A percentile compares a stretch with the other conserved stretches of the same genome.
These are phyloP conservation scores for Cercospora sp. DNA, from an alignment of 2,329 filamentous ascomycete genomes.

Conservation along the genomic window DNA sequence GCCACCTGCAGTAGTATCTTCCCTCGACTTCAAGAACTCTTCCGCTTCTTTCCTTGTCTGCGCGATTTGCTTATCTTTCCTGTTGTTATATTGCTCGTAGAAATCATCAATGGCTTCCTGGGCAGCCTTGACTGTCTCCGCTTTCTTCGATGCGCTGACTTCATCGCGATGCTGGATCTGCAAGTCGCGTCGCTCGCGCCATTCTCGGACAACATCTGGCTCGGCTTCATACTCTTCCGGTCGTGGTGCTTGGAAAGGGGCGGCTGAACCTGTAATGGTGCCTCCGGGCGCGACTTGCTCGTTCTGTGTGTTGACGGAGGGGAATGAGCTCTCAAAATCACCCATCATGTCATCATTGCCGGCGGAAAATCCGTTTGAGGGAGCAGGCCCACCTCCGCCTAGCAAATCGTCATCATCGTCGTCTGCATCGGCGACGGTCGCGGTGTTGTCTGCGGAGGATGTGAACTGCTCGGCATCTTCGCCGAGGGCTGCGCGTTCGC, in stretches of 20 bases:
- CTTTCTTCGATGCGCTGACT: slow-evolving; percentile 77
- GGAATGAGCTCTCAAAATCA: slow-evolving; percentile 86
- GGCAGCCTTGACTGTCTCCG: slow-evolving; percentile 82
- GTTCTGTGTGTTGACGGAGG: slow-evolving; percentile 73
- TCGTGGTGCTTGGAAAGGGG: slow-evolving; percentile 56
- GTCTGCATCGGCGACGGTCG: slow-evolving; percentile 61
- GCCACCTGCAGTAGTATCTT: slow-evolving; percentile 90
- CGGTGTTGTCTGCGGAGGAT: slow-evolving; percentile 68
- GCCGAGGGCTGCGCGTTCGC: slow-evolving; percentile 85
- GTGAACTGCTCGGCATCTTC: slow-evolving; percentile 92
- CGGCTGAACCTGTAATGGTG: slow-evolving; percentile 71
- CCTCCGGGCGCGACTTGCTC: slow-evolving; percentile 73
- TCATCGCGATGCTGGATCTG: slow-evolving; percentile 81
- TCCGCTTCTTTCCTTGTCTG: slow-evolving; percentile 91
- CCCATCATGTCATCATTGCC: slow-evolving; percentile 43
- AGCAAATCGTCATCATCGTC: slow-evolving; percentile 64
- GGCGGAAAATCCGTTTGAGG: slow-evolving; percentile 34
- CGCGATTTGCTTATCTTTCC: slow-evolving; percentile 89
- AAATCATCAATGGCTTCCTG: slow-evolving; percentile 97
- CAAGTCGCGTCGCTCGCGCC: slow-evolving; percentile 86
- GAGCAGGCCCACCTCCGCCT: slow-evolving; percentile 57
- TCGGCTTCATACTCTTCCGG: slow-evolving; percentile 73
- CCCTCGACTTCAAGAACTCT: slow-evolving; percentile 81
- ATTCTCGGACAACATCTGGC: slow-evolving; percentile 81
- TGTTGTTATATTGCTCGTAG: slow-evolving; percentile 98